Conservation (phyloP, 371 early-diverging fungal species). For the Haplosporangium sp. region DNA sequence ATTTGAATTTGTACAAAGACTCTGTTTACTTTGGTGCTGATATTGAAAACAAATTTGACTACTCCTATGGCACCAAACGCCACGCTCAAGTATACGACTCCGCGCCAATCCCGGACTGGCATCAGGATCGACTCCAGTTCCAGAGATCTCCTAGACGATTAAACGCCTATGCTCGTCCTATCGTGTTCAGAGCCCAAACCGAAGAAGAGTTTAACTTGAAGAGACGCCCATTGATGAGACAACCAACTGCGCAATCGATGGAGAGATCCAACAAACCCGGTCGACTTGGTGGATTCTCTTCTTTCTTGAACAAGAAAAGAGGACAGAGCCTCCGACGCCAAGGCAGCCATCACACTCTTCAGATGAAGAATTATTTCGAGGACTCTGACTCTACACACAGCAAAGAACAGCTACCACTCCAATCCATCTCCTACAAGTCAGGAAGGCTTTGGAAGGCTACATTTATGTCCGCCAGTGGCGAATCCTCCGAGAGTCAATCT, state of each 20-base stretch:
- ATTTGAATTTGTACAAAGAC: conserved; percentile 10
- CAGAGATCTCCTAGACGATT: not conserved
- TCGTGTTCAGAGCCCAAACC: not conserved
- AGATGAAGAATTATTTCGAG: conserved; percentile 6
- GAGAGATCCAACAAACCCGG: conserved; percentile 12
- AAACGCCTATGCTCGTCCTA: not conserved
- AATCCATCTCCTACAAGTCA: not conserved
- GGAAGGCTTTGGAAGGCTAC: not conserved
- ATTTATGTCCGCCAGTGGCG: not conserved
- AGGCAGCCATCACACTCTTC: not conserved
- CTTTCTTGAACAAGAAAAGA: conserved; percentile 9
- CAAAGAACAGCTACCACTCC: not conserved
- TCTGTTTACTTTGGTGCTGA: conserved; percentile 10
- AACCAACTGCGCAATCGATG: not conserved
- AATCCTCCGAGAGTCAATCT: conserved; percentile 11
- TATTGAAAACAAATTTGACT: conserved; percentile 2
- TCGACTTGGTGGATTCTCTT: conserved; percentile 3
- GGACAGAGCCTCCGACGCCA: conserved; percentile 1
- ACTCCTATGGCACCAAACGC: conserved; percentile 7
- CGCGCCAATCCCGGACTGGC: conserved; percentile 10
- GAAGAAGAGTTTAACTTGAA: conserved; percentile 7
- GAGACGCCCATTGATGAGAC: conserved; percentile 11
- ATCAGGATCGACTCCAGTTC: not conserved
- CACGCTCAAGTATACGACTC: conserved; percentile 7
- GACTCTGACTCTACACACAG: conserved; percentile 1